Percentiles rank a stretch among this genome's conserved stretches.
Evolutionary conservation across 768 basidiomycete species (phyloP).

Genomic region (Suillus cothurnatus): DNA sequence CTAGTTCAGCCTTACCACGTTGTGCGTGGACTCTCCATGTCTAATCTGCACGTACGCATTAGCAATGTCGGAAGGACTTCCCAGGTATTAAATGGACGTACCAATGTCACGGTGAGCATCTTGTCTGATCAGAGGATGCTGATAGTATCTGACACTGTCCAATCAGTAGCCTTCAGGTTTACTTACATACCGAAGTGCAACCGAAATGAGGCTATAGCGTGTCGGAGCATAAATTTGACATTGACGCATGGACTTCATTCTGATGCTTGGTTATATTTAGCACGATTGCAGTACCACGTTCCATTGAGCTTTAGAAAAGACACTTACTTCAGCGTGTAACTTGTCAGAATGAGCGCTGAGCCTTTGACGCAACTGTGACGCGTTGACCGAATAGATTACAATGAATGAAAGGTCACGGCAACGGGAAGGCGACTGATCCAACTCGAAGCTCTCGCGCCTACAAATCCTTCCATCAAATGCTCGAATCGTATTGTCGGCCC

Average conservation of each 20-base stretch:
- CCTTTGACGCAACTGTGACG: neutral
- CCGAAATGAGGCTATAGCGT: neutral
- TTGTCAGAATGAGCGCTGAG: neutral
- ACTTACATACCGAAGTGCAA: neutral
- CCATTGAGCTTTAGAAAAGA: neutral
- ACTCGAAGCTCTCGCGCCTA: neutral
- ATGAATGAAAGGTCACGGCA: neutral
- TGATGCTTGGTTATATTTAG: neutral
- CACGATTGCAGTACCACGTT: neutral
- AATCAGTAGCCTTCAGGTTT: neutral
- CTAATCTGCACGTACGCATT: constrained; percentile 49
- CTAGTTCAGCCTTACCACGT: constrained; percentile 51
- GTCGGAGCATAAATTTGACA: constrained; percentile 4
- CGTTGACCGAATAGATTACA: neutral
- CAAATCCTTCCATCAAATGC: neutral
- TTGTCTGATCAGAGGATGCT: neutral
- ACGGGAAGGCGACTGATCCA: neutral
- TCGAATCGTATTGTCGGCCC: neutral
- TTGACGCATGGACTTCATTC: neutral
- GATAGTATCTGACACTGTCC: neutral
- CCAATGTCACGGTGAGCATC: constrained; percentile 6
- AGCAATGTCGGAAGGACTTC: neutral
- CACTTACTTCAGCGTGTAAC: neutral
- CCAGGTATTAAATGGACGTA: neutral
- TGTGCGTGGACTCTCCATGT: constrained; percentile 80